Evolutionary conservation across 805 yeast species (phyloP), one percentile per base, ranked within the genome.

Genomic region (Candida railenensis): DNA sequence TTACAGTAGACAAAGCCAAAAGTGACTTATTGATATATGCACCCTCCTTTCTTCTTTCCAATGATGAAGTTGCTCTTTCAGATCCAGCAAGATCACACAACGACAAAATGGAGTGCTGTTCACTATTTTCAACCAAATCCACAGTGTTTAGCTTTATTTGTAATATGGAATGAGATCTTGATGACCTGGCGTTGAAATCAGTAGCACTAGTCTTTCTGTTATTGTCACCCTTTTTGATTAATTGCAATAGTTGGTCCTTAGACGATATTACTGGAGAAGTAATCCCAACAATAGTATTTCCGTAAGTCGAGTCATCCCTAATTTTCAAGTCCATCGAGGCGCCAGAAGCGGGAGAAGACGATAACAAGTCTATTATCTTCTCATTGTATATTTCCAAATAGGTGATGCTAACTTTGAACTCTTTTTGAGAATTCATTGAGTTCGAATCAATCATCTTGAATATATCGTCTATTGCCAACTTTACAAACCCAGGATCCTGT

Each of bases 61-160:
- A 65, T 56, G 85, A 83, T 9, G 80, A 67, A 0, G 87, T 74
- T 0, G 95, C 96, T 44, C 87, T 78, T 66, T 92, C 99, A n/a
- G 96, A 87, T 22, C 99, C 99, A 0, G 99, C 99, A 58, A 92
- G 76, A 67, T 92, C 99, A 70, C 98, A 92, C 46, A 92, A 73
- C 30, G 92, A 88, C 28, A 92, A 77, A 0, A 89, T 82, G 32
- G 90, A 77, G 34, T 71, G 65, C 14, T 65, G 67, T 45, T 72
- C 76, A 0, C 60, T 53, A 3, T 73, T 76, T 11, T 71, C 64
- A 0, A 57, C 51, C 11, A 68, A 45, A 60, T 77, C 78, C 1
- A 74, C 69, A 3, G 71, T 62, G 2, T 70, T 69, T 15, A 92
- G 60, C 48, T 82, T 72, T 18, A 94, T 74, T 61, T 87, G 83